Conservation (phyloP, 2,329 filamentous ascomycete genomes). For the Ophiocordyceps polyrhachis-furcata region DNA sequence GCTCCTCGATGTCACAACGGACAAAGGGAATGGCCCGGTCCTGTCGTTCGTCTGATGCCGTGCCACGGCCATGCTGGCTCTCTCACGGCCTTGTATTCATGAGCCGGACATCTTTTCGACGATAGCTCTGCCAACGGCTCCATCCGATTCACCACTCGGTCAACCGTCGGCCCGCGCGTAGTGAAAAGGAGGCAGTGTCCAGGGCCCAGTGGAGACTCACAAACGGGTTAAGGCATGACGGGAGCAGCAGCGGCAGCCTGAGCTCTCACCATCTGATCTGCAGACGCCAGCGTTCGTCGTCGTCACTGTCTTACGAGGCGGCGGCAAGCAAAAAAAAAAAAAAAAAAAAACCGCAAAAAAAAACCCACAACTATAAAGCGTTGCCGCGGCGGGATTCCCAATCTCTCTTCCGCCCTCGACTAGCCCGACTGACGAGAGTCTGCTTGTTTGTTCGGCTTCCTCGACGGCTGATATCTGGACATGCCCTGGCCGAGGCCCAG, state of each 20-base stretch:
- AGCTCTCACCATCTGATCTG: background rate
- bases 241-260: background rate
- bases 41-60: constrained; percentile 2
- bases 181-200: background rate
- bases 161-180: background rate
- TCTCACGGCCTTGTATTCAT: background rate
- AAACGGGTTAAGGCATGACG: constrained; percentile 1
- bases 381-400: background rate
- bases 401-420: background rate
- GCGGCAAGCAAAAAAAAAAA: background rate
- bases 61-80: background rate
- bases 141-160: background rate
- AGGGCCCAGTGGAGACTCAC: background rate
- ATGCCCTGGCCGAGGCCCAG: background rate
- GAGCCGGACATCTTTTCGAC: background rate
- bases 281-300: background rate
- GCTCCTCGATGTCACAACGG: background rate
- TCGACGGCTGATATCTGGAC: background rate
- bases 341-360: too few relatives aligned
- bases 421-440: background rate
- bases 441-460: background rate
- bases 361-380: background rate
- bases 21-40: background rate
- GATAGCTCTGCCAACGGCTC: background rate
- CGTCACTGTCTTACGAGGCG: background rate